A percentile compares a stretch with the other conserved stretches of the same genome.
Conservation (phyloP, 2,329 filamentous ascomycete species). For the Falciphora oryzae region DNA sequence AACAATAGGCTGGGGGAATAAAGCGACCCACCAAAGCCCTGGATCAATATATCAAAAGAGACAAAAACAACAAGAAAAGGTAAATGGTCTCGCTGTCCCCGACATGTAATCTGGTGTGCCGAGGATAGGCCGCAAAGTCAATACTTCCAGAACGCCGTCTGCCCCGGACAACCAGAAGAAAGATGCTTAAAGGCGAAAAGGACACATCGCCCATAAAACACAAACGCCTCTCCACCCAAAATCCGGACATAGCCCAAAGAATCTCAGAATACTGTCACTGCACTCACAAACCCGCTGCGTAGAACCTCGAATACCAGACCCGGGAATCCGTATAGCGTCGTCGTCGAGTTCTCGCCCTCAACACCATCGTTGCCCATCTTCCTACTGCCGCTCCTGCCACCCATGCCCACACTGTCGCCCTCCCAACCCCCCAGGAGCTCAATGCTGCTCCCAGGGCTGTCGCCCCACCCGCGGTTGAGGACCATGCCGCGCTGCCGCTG, state of each 20-base stretch:
- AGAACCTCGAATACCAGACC: constrained; percentile 93
- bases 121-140: not conserved
- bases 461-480: constrained; percentile 83
- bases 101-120: no score
- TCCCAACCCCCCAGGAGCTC: constrained; percentile 85
- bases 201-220: not conserved
- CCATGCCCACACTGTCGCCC: constrained; percentile 44
- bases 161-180: not conserved
- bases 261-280: constrained; percentile 76
- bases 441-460: constrained; percentile 84
- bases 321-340: constrained; percentile 88
- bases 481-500: constrained; percentile 70
- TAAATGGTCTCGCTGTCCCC: no score
- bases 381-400: constrained; percentile 5
- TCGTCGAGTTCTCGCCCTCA: constrained; percentile 54
- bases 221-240: constrained; percentile 4
- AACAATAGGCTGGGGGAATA: no score
- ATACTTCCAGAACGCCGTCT: not conserved
- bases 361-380: constrained; percentile 28
- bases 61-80: no score
- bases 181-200: not conserved
- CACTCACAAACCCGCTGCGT: constrained; percentile 85
- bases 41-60: no score
- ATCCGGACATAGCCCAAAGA: constrained; percentile 1
- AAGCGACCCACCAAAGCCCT: no score